Evolutionary conservation across 805 yeast genomes (phyloP).

Genomic region (Danielia reshetovae): DNA sequence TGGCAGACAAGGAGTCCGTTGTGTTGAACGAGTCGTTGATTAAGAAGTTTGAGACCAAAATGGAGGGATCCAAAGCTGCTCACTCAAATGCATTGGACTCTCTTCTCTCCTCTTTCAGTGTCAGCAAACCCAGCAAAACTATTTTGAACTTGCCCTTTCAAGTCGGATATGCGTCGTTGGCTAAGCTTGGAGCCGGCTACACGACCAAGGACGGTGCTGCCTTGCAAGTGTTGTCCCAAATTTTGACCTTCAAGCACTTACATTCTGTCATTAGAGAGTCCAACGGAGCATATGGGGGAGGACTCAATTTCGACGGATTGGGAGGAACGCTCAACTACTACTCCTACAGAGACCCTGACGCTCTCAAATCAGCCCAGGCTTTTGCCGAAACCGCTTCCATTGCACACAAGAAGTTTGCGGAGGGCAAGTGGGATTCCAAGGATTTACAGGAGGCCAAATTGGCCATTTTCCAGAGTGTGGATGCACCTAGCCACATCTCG

Average conservation of each 20-base stretch:
- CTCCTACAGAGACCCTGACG: slow-evolving; percentile 93
- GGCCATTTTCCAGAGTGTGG: slow-evolving; percentile 85
- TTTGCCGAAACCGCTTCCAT: slow-evolving; percentile 47
- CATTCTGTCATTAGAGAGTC: slow-evolving; percentile 91
- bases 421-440: slow-evolving; percentile 47
- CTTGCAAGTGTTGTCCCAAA: slow-evolving; percentile 74
- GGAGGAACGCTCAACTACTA: slow-evolving; percentile 79
- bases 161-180: slow-evolving; percentile 75
- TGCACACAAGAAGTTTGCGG: slow-evolving; percentile 31
- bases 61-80: slow-evolving; percentile 16
- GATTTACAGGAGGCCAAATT: slow-evolving; percentile 89
- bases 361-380: slow-evolving; percentile 60
- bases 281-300: slow-evolving; percentile 99
- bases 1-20: slow-evolving; percentile 49
- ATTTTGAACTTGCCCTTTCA: slow-evolving; percentile 78
- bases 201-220: slow-evolving; percentile 74
- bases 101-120: slow-evolving; percentile 16
- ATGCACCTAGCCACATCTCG: slow-evolving; percentile 81
- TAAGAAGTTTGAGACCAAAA: slow-evolving; percentile 23
- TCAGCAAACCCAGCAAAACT: slow-evolving; percentile 27
- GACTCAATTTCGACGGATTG: slow-evolving; percentile 75
- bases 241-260: slow-evolving; percentile 75
- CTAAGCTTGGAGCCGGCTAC: slow-evolving; percentile 64
- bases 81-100: slow-evolving; percentile 14
- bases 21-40: slow-evolving; percentile 33